Evolutionary conservation across 169 alveolate genomes (phyloP).

Genomic region (Plasmodium billcollinsi): DNA sequence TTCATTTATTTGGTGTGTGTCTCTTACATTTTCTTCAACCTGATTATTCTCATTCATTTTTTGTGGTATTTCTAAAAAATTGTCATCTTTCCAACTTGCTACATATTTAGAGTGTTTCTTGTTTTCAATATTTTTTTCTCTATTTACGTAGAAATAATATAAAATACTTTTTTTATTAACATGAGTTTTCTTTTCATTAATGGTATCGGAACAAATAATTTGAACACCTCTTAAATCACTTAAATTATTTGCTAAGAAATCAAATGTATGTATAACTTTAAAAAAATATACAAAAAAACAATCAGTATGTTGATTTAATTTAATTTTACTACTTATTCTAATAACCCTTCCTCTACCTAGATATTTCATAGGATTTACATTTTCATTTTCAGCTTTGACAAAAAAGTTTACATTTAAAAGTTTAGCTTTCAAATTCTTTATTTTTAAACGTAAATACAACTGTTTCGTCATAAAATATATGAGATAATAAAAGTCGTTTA

Average conservation of each 20-base stretch:
- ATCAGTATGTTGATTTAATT: slow-evolving; percentile 44
- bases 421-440: slow-evolving; percentile 50
- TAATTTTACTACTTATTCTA: slow-evolving; percentile 31
- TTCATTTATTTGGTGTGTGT: neutral
- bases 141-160: slow-evolving; percentile 18
- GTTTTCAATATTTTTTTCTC: neutral
- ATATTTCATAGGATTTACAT: slow-evolving; percentile 39
- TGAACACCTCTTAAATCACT: slow-evolving; percentile 63
- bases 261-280: slow-evolving; percentile 36
- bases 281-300: slow-evolving; percentile 60
- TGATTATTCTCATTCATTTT: neutral
- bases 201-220: slow-evolving; percentile 43
- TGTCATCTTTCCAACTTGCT: neutral
- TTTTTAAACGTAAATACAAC: slow-evolving; percentile 53
- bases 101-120: neutral
- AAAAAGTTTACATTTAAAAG: slow-evolving; percentile 28
- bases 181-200: neutral
- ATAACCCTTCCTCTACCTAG: slow-evolving; percentile 48
- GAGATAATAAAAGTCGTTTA: slow-evolving; percentile 70
- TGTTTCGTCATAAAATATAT: slow-evolving; percentile 72
- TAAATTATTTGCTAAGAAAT: slow-evolving; percentile 14
- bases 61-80: neutral
- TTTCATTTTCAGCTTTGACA: slow-evolving; percentile 49
- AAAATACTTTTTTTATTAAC: slow-evolving; percentile 35
- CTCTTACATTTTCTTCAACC: neutral